Evolutionary conservation across 169 alveolate genomes (phyloP), one percentile per base, ranked within the genome.

Genomic region (Fabrea salina): DNA sequence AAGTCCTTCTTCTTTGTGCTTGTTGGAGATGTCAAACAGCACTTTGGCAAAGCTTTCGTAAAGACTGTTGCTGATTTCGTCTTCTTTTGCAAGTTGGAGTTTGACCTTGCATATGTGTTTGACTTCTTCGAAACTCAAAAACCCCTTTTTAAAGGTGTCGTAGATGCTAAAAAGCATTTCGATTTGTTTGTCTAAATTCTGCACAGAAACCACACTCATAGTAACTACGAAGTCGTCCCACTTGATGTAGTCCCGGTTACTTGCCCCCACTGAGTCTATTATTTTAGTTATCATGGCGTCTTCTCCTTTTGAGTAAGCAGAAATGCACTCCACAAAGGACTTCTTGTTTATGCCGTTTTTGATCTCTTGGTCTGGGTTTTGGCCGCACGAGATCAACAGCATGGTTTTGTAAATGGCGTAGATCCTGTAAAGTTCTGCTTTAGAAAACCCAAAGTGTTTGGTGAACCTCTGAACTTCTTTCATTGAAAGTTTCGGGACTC

Each of bases 201-300:
- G 72, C 11, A 82, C 43, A 6, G 71, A 35, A 5, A 84, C 80
- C 39, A 78, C 50, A 7, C 85, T 72, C 40, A 84, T 19, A 0
- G 87, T 87, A 16, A 67, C 11, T n/a, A 84, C 51, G 59, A 80
- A 84, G 19, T 84, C 90, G 25, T 84, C 74, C 87, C 90, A 84
- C 11, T n/a, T 4, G 6, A 84, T 13, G 40, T 41, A 84, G 7
- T 87, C 90, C 6, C 58, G 70, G 4, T 51, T 49, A 2, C 50
- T 44, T 43, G n/a, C 35, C 33, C 80, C 82, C 1, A 74, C 40
- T 2, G 82, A 47, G 7, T n/a, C 47, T 30, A 84, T 67, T 1
- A 84, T 72, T 49, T 71, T 70, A 39, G 59, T 80, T 5, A 84
- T 22, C 30, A 79, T 39, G 16, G 54, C 83, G 32, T 75, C 54